Evolutionary conservation across 202 grass and related monocot species (phyloP), one percentile per base, ranked within the genome.

Genomic region (Panicum hallii): DNA sequence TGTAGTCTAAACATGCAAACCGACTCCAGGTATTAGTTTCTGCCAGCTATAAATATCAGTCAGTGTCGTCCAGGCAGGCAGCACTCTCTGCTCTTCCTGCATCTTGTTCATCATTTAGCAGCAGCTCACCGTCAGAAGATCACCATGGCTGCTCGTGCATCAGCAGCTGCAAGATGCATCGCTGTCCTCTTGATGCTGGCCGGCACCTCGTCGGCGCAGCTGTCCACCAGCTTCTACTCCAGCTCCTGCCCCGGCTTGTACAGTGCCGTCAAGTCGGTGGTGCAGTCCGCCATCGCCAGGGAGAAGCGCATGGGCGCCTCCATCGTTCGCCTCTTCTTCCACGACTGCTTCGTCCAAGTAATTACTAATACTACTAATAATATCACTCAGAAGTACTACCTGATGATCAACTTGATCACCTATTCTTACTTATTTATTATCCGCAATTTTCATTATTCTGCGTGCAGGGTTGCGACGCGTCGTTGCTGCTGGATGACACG

Each of bases 291-390:
- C 20, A 72, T 98, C 34, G 77, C 76, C 17, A 46, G 1, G 0
- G 92, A 97, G 85, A 72, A 73, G 54, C 89, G 95, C 52, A 65
- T 97, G 72, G 92, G 88, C 70, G 95, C 95, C 1, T 97, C 95
- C 72, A 79, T 97, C 52, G 54, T 97, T 12, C 90, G 95, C 4
- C 92, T 97, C 82, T 91, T 97, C 87, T 97, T 97, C 79, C 95
- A 97, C 47, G 95, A 97, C 79, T 97, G 95, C 78, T 97, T 97
- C 34, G 92, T 97, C 81, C 86, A 92, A 38, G 81, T 83, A 82
- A 41, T 14, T 22, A 40, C 72, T 14, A 11, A 9, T 47, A 2
- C 5, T 0, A 9, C 54, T 10, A 36, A 11, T 90, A 8, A 44
- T 44, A 34, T 34, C 34, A 34, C 2, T 34, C 34, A 34, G 2